Base-by-base conservation (phyloP, 352 stramenopile genomes). In the Peronospora tabacina region DNA sequence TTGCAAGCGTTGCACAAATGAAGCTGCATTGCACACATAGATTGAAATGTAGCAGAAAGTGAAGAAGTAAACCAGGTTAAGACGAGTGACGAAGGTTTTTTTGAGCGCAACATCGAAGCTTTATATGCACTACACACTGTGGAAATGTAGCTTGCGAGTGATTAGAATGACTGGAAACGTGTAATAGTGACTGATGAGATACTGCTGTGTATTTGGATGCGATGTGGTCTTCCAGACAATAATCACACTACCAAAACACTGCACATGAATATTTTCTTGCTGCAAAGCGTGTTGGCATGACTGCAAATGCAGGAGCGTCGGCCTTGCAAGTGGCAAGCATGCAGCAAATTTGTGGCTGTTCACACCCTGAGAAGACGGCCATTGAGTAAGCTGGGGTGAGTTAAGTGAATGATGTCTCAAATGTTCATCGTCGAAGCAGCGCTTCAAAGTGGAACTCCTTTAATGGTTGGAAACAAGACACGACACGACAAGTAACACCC, bases 241-340 rank as follows among this genome's bases (percentile, higher is more conserved):
- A 70, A 82, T 24, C 60, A 74, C 10, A 78, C 57, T 6, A 63
- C 65, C 13, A 70, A 85, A 55, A 82, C 63, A 7, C 41, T 87
- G 19, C 49, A 83, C 44, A 28, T 67, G 19, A 74, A 86, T 35
- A 59, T 90, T 41, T 49, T 9, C 13, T 58, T 11, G 74, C 79
- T 15, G 70, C 73, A 13, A 65, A 59, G 44, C 20, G 55, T 19
- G 38, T 44, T 60, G 60, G 48, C 7, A 46, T 63, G 40, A 5
- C 12, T 5, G 51, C 55, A 10, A 63, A 48, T 15, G 44, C 61
- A 3, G 29, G 52, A 17, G 6, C 20, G 12, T 52, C 57, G 30
- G 52, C 40, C 2, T 19, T 61, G 16, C 40, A 20, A 30, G 55
- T 65, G 9, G 10, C 32, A 16, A 16, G 28, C 12, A 72, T 77